phyloP scores from a whole-genome alignment of 495 filamentous ascomycete genomes.

The Aspergillus taichungensis region DNA sequence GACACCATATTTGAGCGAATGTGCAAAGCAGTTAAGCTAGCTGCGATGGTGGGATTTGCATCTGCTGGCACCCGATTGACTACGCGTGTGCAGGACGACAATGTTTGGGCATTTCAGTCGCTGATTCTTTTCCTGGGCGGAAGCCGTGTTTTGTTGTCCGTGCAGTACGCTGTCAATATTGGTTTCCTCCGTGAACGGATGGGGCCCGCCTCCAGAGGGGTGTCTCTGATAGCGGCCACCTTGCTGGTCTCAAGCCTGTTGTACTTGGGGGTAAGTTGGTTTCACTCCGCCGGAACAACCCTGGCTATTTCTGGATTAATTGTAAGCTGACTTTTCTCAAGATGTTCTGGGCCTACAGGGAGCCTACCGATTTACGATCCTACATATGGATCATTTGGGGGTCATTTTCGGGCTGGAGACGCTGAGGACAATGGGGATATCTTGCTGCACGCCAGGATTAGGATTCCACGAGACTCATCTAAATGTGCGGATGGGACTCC shows the following conservation, averaged over 20 bases:
- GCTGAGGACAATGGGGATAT: slow-evolving; percentile 43
- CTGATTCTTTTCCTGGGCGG: slow-evolving; percentile 49
- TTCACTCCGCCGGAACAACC: slow-evolving; percentile 1
- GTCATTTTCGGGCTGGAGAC: slow-evolving; percentile 48
- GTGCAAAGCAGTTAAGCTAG: slow-evolving; percentile 56
- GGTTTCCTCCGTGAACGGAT: slow-evolving; percentile 35
- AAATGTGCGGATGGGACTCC: slow-evolving; percentile 55
- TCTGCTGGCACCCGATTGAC: slow-evolving; percentile 50
- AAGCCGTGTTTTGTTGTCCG: slow-evolving; percentile 45
- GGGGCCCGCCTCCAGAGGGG: slow-evolving; percentile 17
- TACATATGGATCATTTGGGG: slow-evolving; percentile 50
- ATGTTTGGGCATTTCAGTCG: slow-evolving; percentile 36
- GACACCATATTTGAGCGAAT: slow-evolving; percentile 59
- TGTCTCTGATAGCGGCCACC: slow-evolving; percentile 32
- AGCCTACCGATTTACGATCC: slow-evolving; percentile 12
- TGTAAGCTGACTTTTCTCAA: slow-evolving; percentile 6
- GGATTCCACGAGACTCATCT: slow-evolving; percentile 59
- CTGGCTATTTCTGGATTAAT: background rate
- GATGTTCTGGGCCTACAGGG: slow-evolving; percentile 34
- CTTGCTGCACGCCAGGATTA: slow-evolving; percentile 44
- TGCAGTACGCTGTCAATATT: slow-evolving; percentile 49
- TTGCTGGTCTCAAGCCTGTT: slow-evolving; percentile 35
- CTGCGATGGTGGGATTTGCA: slow-evolving; percentile 55
- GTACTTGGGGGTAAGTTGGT: slow-evolving; percentile 39
- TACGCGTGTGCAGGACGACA: slow-evolving; percentile 33